phyloP scores from a whole-genome alignment of 2,329 filamentous ascomycete species.

The Madurella fahalii region DNA sequence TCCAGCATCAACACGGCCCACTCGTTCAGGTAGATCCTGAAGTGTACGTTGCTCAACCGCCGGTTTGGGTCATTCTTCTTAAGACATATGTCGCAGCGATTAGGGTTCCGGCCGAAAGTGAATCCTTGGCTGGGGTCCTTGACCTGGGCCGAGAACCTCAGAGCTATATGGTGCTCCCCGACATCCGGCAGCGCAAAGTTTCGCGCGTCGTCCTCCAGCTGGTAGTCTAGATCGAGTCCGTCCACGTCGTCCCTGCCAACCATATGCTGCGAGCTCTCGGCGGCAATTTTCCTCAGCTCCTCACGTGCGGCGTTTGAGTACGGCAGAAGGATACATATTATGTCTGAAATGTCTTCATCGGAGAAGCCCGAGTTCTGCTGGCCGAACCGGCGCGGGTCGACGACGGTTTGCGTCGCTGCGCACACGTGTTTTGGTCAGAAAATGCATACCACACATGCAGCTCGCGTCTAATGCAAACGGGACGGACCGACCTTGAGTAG shows the following conservation, averaged over 20 bases:
- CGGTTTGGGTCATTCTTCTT: conserved; percentile 58
- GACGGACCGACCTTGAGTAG: conserved; percentile 24
- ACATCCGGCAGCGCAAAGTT: conserved; percentile 48
- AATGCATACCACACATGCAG: neutral
- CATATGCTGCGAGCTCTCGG: conserved; percentile 46
- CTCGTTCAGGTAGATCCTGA: conserved; percentile 87
- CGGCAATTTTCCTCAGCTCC: conserved; percentile 57
- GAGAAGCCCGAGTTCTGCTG: conserved; percentile 78
- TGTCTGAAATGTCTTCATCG: conserved; percentile 79
- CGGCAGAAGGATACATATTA: conserved; percentile 84
- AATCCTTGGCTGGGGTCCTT: conserved; percentile 71
- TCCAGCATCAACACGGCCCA: conserved; percentile 85
- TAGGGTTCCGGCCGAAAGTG: conserved; percentile 74
- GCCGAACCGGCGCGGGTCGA: conserved; percentile 76
- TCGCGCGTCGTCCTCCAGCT: conserved; percentile 46
- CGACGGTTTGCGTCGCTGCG: conserved; percentile 69
- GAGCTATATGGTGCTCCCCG: conserved; percentile 65
- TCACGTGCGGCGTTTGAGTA: conserved; percentile 66
- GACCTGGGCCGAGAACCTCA: conserved; percentile 71
- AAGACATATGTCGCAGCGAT: conserved; percentile 69
- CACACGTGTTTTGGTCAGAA: conserved; percentile 3
- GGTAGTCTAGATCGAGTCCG: conserved; percentile 49
- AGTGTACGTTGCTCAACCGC: conserved; percentile 90
- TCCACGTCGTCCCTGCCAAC: conserved; percentile 47
- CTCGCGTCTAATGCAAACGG: neutral